Percentiles rank a stretch among this genome's conserved stretches.
phyloP scores from a whole-genome alignment of 2,329 filamentous ascomycete species.

The Stemphylium lycopersici region DNA sequence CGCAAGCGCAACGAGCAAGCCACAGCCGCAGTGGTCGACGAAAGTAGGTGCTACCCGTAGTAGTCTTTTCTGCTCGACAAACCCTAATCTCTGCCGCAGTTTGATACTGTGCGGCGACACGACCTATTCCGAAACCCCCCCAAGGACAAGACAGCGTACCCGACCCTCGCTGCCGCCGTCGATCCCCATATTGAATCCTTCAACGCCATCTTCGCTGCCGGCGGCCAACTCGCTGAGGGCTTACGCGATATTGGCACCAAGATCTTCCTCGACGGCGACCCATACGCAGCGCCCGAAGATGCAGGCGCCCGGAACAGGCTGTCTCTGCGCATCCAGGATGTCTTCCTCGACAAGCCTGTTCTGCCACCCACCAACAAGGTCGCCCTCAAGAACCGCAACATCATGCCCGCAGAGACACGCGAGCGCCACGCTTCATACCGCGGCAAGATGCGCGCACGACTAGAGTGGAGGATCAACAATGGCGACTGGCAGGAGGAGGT shows the following conservation, averaged over 20 bases:
- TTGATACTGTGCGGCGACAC: conserved; percentile 84
- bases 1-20: conserved; percentile 57
- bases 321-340: conserved; percentile 76
- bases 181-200: conserved; percentile 94
- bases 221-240: conserved; percentile 75
- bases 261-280: conserved; percentile 80
- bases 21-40: conserved; percentile 71
- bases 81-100: conserved; percentile 47
- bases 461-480: conserved; percentile 87
- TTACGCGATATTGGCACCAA: conserved; percentile 90
- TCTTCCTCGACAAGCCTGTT: conserved; percentile 81
- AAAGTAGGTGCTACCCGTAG: conserved; percentile 49
- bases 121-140: conserved; percentile 89
- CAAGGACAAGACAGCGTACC: conserved; percentile 85
- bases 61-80: not conserved
- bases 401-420: conserved; percentile 90
- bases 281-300: conserved; percentile 58
- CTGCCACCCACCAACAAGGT: conserved; percentile 84
- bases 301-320: conserved; percentile 73
- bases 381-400: conserved; percentile 77
- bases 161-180: conserved; percentile 82
- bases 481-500: conserved; percentile 82
- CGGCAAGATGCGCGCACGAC: conserved; percentile 79
- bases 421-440: conserved; percentile 92
- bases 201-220: conserved; percentile 81